Conservation (phyloP, 1,284 basidiomycete species). For the Ganoderma multipileum region DNA sequence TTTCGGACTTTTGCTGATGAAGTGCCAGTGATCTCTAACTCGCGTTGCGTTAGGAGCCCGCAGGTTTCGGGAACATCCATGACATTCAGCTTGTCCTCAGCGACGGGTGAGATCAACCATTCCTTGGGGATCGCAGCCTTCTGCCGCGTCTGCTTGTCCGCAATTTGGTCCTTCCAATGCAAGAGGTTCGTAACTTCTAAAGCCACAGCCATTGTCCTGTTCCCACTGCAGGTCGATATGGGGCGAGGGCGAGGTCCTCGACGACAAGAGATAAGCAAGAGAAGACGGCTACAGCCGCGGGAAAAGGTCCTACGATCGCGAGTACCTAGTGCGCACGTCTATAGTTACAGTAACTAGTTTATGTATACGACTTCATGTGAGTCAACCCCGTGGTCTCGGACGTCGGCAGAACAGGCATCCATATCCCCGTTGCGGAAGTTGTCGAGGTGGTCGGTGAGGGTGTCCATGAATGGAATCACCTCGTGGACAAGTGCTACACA, state of each 20-base stretch:
- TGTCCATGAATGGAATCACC: no score
- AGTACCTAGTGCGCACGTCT: no score
- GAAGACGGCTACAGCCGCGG: neutral
- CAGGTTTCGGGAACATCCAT: conserved; percentile 47
- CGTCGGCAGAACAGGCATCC: neutral
- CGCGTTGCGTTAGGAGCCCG: conserved; percentile 50
- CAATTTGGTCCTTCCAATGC: conserved; percentile 27
- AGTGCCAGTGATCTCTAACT: conserved; percentile 41
- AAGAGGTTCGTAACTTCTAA: neutral
- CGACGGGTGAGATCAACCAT: conserved; percentile 50
- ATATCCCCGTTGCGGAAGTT: no score
- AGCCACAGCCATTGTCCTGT: conserved; percentile 11
- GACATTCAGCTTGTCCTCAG: conserved; percentile 44
- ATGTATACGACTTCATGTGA: neutral
- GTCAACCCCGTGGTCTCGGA: neutral
- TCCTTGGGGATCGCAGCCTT: conserved; percentile 51
- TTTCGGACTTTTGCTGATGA: neutral
- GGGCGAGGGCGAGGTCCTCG: neutral
- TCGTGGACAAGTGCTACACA: no score
- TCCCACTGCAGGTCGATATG: neutral
- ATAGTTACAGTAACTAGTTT: neutral
- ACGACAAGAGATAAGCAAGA: neutral
- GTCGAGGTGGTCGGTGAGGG: no score
- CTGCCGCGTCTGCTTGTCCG: conserved; percentile 49
- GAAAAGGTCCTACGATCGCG: neutral